These are phyloP conservation scores for Periconia sp. DNA, from an alignment of 2,329 filamentous ascomycete species.

Conservation along the genomic window DNA sequence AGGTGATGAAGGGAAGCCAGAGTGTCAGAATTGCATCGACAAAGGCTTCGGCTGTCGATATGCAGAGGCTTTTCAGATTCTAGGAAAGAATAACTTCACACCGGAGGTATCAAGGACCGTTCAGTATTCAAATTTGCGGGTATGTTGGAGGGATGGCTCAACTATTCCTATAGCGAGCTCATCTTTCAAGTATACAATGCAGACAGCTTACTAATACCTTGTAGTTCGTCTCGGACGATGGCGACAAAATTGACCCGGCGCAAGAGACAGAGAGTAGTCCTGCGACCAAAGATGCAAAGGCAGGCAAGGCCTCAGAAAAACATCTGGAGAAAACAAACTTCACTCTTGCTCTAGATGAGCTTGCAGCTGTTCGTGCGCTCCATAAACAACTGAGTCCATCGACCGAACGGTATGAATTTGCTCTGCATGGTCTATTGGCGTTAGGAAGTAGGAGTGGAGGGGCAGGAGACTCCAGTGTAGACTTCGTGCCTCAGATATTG, in stretches of 20 bases:
- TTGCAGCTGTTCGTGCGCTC: too few species aligned
- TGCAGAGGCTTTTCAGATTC: slow-evolving; percentile 55
- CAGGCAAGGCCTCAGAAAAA: neutral
- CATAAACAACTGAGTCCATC: slow-evolving; percentile 12
- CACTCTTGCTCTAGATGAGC: too few species aligned
- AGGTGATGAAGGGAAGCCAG: slow-evolving; percentile 61
- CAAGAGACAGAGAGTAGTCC: neutral
- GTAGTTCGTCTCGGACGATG: slow-evolving; percentile 13
- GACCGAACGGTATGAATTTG: slow-evolving; percentile 25
- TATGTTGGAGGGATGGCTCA: slow-evolving; percentile 5
- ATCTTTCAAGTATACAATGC: too few species aligned
- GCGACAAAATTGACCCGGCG: slow-evolving; percentile 2
- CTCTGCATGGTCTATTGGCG: slow-evolving; percentile 26
- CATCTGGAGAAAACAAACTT: too few species aligned
- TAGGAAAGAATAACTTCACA: slow-evolving; percentile 57
- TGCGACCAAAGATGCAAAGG: neutral
- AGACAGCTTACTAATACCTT: slow-evolving; percentile 7
- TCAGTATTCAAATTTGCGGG: slow-evolving; percentile 21
- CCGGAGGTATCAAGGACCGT: slow-evolving; percentile 29
- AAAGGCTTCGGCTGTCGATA: slow-evolving; percentile 58
- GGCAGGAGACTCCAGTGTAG: neutral
- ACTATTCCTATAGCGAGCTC: too few species aligned
- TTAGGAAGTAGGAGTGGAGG: slow-evolving; percentile 13
- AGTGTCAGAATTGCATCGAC: slow-evolving; percentile 55
- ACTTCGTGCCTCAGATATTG: neutral